Conservation (phyloP, 176 grass and related monocot species). For the Areca catechu region DNA sequence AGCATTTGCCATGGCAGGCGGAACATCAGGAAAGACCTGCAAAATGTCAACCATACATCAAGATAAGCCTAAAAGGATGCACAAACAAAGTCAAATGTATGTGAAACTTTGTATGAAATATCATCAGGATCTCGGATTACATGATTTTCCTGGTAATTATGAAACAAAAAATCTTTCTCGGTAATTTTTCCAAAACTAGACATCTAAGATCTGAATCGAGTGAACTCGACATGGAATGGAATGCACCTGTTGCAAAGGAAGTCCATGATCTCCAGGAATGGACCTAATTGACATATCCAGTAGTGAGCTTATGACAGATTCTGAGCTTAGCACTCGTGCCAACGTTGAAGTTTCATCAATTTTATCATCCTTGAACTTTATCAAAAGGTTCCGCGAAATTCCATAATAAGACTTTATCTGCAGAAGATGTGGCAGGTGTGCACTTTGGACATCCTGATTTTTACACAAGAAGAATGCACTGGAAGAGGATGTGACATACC, state of each 20-base stretch:
- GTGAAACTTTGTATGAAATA: no score
- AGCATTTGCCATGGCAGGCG: slow-evolving; percentile 87
- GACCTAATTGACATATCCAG: slow-evolving; percentile 89
- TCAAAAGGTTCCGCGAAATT: slow-evolving; percentile 78
- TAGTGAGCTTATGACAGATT: slow-evolving; percentile 73
- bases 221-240: neutral
- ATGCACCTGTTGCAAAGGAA: slow-evolving; percentile 84
- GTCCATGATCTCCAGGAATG: slow-evolving; percentile 77
- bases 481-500: slow-evolving; percentile 33
- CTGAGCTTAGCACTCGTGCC: slow-evolving; percentile 73
- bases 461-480: neutral
- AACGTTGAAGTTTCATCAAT: slow-evolving; percentile 86
- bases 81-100: no score
- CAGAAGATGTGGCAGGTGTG: neutral
- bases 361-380: slow-evolving; percentile 93
- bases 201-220: slow-evolving; percentile 3
- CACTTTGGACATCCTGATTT: neutral
- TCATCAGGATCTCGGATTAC: no score
- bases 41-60: neutral
- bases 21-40: slow-evolving; percentile 88
- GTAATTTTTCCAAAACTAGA: neutral
- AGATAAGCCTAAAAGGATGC: no score
- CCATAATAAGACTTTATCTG: slow-evolving; percentile 98
- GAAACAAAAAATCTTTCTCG: no score
- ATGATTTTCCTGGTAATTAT: no score